Percentiles rank a stretch among this genome's conserved stretches.
Conservation (phyloP, 1,139 yeast species). For the Saccharomyces pastorianus region DNA sequence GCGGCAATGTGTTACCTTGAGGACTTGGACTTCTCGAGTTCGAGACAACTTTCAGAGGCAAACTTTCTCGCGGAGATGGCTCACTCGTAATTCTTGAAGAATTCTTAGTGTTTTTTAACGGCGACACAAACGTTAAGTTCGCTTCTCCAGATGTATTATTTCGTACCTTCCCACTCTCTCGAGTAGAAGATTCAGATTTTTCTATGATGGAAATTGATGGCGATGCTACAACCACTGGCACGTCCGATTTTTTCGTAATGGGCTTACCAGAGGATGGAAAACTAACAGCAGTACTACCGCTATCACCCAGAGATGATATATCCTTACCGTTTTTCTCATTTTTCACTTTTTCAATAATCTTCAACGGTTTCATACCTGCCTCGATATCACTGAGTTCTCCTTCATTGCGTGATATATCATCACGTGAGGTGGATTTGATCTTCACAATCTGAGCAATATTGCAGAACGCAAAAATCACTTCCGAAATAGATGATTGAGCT, state of each 20-base stretch:
- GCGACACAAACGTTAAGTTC: not conserved
- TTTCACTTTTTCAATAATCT: not conserved
- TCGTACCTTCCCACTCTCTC: not conserved
- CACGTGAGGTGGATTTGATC: not conserved
- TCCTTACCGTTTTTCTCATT: not conserved
- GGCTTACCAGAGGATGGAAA: not conserved
- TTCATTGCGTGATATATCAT: not conserved
- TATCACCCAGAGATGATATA: not conserved
- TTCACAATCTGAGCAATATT: conserved; percentile 49
- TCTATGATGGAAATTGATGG: not conserved
- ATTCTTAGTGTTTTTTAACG: not conserved
- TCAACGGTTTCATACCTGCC: not conserved
- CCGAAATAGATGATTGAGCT: conserved; percentile 68
- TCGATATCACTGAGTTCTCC: not conserved
- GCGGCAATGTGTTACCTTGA: not conserved
- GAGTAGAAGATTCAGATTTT: not conserved
- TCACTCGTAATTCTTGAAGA: not conserved
- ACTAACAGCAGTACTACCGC: not conserved
- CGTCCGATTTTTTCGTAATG: not conserved
- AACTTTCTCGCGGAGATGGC: not conserved
- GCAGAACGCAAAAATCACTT: conserved; percentile 60
- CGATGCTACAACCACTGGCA: not conserved
- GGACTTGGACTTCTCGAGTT: not conserved
- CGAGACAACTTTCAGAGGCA: not conserved
- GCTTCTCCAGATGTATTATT: not conserved